Percentiles rank a stretch among this genome's conserved stretches.
Evolutionary conservation across 257 asterid species (phyloP).

Genomic region (Linaria vulgaris): DNA sequence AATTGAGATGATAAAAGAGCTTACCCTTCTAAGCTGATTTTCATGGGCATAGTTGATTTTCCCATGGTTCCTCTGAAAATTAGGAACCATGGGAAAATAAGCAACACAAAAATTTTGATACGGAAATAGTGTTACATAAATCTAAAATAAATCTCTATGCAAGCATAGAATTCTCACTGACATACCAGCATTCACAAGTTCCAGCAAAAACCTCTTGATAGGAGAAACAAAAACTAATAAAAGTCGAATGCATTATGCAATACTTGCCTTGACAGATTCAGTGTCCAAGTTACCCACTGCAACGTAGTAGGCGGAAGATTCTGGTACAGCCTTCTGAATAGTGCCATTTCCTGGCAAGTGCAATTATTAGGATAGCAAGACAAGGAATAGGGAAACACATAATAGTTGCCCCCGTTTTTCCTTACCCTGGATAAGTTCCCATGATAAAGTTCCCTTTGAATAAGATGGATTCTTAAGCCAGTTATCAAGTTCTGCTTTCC

Average conservation of each 20-base stretch:
- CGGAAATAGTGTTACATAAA: neutral
- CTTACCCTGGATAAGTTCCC: conserved; percentile 73
- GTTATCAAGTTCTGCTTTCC: conserved; percentile 49
- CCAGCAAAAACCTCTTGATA: conserved; percentile 5
- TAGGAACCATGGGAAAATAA: conserved; percentile 16
- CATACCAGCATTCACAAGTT: conserved; percentile 10
- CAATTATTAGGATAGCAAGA: conserved; percentile 27
- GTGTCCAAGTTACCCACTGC: conserved; percentile 72
- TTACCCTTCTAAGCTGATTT: neutral
- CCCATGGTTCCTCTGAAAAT: neutral
- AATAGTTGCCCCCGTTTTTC: conserved; percentile 21
- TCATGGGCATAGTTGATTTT: no score
- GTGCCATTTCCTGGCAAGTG: conserved; percentile 63
- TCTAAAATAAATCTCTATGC: neutral
- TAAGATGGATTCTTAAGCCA: conserved; percentile 80
- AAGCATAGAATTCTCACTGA: no score
- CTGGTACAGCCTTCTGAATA: conserved; percentile 42
- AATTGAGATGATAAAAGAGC: neutral
- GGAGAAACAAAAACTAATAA: neutral
- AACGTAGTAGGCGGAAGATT: conserved; percentile 59
- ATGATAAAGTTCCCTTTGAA: conserved; percentile 52
- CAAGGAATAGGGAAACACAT: conserved; percentile 1
- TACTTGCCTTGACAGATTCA: conserved; percentile 54
- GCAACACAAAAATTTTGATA: neutral
- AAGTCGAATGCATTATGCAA: conserved; percentile 6